Percentiles rank a stretch among this genome's conserved stretches.
Conservation (phyloP, 2,329 filamentous ascomycete genomes). For the Aspergillus sp. region DNA sequence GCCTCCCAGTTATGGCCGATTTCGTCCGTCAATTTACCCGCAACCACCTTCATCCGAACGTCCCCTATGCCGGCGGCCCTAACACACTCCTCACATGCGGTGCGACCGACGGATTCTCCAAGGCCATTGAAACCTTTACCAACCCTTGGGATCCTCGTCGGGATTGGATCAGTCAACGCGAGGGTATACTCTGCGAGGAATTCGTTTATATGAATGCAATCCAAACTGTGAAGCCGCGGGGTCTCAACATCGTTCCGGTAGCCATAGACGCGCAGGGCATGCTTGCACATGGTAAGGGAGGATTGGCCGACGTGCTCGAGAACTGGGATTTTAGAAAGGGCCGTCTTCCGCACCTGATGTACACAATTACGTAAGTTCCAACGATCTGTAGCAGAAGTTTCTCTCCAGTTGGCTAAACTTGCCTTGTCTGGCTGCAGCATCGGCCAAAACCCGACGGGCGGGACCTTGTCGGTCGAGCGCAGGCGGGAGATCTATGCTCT, state of each 20-base stretch:
- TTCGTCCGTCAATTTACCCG: slow-evolving; percentile 79
- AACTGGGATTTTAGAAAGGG: slow-evolving; percentile 79
- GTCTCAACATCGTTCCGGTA: slow-evolving; percentile 72
- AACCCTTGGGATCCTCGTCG: slow-evolving; percentile 72
- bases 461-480: slow-evolving; percentile 70
- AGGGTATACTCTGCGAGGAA: slow-evolving; percentile 76
- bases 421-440: slow-evolving; percentile 52
- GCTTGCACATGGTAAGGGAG: slow-evolving; percentile 69
- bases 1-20: slow-evolving; percentile 74
- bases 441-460: slow-evolving; percentile 85
- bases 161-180: slow-evolving; percentile 67
- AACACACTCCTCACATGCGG: slow-evolving; percentile 80
- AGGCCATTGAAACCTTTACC: slow-evolving; percentile 72
- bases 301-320: slow-evolving; percentile 73
- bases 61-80: slow-evolving; percentile 74
- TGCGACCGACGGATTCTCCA: slow-evolving; percentile 81
- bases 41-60: slow-evolving; percentile 75
- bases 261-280: slow-evolving; percentile 79
- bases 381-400: background rate
- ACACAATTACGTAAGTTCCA: slow-evolving; percentile 77
- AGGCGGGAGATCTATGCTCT: slow-evolving; percentile 77
- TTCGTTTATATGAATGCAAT: slow-evolving; percentile 81
- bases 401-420: slow-evolving; percentile 9
- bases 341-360: slow-evolving; percentile 78
- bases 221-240: slow-evolving; percentile 65